A percentile compares a stretch with the other conserved stretches of the same genome.
phyloP scores from a whole-genome alignment of 192 early-diverging fungal genomes.

The Coemansia sp. region DNA sequence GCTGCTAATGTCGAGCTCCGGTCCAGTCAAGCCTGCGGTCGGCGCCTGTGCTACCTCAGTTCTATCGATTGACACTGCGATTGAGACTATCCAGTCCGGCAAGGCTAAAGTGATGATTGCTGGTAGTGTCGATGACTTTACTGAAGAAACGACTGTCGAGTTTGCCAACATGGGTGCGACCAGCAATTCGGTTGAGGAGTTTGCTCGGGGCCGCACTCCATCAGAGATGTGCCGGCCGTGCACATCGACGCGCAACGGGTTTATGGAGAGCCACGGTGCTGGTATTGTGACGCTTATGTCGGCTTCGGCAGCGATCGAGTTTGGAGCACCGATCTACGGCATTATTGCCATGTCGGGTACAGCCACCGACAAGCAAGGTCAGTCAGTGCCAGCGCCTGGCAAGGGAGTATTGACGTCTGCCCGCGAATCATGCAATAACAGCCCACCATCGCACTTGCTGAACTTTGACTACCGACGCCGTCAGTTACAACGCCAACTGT shows the following conservation, averaged over 20 bases:
- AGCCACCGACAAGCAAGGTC: conserved; percentile 93
- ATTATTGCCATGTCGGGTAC: conserved; percentile 87
- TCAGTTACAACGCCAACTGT: conserved; percentile 60
- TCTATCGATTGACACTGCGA: conserved; percentile 87
- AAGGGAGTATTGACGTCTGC: conserved; percentile 92
- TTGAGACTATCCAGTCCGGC: conserved; percentile 84
- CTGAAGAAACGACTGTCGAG: conserved; percentile 84
- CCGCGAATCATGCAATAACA: conserved; percentile 64
- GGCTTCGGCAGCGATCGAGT: conserved; percentile 84
- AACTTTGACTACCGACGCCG: conserved; percentile 82
- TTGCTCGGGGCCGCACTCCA: conserved; percentile 81
- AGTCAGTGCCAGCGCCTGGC: conserved; percentile 92
- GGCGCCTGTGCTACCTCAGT: conserved; percentile 93
- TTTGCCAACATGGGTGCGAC: conserved; percentile 98
- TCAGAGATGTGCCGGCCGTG: conserved; percentile 91
- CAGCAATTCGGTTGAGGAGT: conserved; percentile 79
- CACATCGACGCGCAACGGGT: conserved; percentile 83
- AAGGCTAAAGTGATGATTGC: conserved; percentile 92
- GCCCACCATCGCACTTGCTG: conserved; percentile 64
- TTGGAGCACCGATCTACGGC: conserved; percentile 92
- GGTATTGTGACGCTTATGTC: conserved; percentile 91
- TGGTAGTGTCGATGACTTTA: conserved; percentile 90
- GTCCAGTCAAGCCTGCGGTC: conserved; percentile 78
- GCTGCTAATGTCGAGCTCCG: conserved; percentile 88
- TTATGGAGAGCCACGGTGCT: conserved; percentile 92